Evolutionary conservation across 139 green algal species (phyloP).

Genomic region (Nannochloris sp.): DNA sequence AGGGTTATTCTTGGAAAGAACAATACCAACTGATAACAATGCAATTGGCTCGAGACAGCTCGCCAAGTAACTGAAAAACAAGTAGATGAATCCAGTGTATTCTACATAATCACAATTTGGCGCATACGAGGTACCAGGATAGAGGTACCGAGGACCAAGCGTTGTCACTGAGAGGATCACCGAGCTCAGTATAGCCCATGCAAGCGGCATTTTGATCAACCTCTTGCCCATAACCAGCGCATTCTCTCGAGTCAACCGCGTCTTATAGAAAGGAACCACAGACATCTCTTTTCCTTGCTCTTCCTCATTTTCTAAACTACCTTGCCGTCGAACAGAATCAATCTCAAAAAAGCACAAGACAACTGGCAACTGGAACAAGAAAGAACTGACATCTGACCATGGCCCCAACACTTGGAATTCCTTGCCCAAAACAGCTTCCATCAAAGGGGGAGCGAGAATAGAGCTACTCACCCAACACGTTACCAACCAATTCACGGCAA

Average conservation of each 20-base stretch:
- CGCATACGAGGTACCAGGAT: not conserved
- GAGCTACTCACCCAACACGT: not conserved
- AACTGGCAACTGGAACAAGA: not conserved
- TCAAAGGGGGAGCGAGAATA: not conserved
- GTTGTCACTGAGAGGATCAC: not conserved
- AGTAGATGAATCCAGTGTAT: not conserved
- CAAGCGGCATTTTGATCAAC: not conserved
- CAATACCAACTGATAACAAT: constrained; percentile 1
- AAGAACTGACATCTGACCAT: not conserved
- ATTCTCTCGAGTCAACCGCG: not conserved
- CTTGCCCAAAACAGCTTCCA: not conserved
- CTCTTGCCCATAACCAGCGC: not conserved
- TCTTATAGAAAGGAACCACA: not conserved
- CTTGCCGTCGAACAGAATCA: not conserved
- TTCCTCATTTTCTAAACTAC: not conserved
- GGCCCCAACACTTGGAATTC: not conserved
- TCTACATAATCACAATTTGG: not conserved
- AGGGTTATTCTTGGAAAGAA: not conserved
- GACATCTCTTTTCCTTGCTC: not conserved
- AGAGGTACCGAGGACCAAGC: not conserved
- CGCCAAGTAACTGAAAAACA: not conserved
- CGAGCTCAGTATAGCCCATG: not conserved
- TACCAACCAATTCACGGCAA: not conserved
- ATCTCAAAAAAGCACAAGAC: not conserved
- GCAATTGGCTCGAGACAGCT: not conserved